Percentiles rank a stretch among this genome's conserved stretches.
Evolutionary conservation across 2,329 filamentous ascomycete species (phyloP).

Genomic region (Aulographum hederae): DNA sequence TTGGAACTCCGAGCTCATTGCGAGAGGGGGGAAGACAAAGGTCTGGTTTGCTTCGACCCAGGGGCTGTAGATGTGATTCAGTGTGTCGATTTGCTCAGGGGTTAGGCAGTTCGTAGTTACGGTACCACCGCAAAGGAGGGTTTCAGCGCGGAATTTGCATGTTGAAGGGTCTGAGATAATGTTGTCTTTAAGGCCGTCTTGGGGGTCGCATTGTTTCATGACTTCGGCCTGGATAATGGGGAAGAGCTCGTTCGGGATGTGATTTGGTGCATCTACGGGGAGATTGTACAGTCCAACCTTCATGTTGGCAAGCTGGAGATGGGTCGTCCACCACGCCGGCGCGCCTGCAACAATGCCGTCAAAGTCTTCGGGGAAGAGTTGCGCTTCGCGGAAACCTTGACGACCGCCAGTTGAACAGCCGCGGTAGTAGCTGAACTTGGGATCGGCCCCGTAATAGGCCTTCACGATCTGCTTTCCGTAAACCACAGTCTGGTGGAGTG

Average conservation of each 20-base stretch:
- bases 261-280: conserved; percentile 17
- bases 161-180: conserved; percentile 9
- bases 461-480: not conserved
- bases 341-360: conserved; percentile 16
- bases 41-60: not conserved
- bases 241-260: conserved; percentile 23
- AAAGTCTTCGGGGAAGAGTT: conserved; percentile 17
- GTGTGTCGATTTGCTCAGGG: not conserved
- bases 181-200: conserved; percentile 15
- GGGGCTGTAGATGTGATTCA: not conserved
- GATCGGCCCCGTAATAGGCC: not conserved
- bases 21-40: not conserved
- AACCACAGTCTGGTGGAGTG: not conserved
- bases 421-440: conserved; percentile 18
- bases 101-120: conserved; percentile 6
- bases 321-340: conserved; percentile 15
- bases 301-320: conserved; percentile 12
- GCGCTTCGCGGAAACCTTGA: conserved; percentile 13
- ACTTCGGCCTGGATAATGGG: conserved; percentile 18
- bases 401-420: conserved; percentile 19
- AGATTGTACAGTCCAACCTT: conserved; percentile 3
- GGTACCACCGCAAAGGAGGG: conserved; percentile 14
- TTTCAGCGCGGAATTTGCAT: conserved; percentile 12
- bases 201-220: conserved; percentile 12
- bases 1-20: not conserved